Evolutionary conservation across 106 monocot species (phyloP), one percentile per base, ranked within the genome.

Genomic region (Alisma plantagoaquatica): DNA sequence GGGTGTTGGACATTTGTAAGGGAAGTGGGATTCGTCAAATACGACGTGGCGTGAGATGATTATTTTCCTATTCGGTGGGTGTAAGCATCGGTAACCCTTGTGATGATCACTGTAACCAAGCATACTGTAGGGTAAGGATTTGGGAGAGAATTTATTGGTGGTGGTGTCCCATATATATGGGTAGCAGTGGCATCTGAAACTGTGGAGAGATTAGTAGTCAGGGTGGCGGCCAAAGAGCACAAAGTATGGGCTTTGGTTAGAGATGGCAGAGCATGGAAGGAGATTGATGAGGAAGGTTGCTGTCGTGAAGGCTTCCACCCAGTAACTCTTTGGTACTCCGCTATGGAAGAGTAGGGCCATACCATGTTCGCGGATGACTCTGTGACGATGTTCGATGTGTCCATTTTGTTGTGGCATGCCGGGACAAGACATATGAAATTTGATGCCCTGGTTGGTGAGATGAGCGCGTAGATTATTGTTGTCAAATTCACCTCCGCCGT

Each of bases 281-380:
- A 20, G 31, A 15, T 62, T 62, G 10, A 49, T 62, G 3, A 62
- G 49, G 14, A 31, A 49, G 12, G 25, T 0, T 2, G 61, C 25
- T 18, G 61, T 50, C 10, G 32, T 25, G 12, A 62, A 47, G 0
- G 24, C 48, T 45, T 48, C 24, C 26, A 26, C 43, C 61, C 29
- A 49, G 5, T 27, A 49, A 6, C 8, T 0, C 2, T 26, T 10
- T 8, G 61, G 61, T 0, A 62, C 4, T 22, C 2, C 11, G 9
- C 30, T 23, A 22, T 48, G 29, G 1, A 15, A 3, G 6, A 62
- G 8, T 2, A 62, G 31, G 2, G 61, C 16, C 14, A 60, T 33
- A 1, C 1, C 17, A 28, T 33, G 35, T 17, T 60, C 45, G 12
- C 22, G 11, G 17, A 46, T 46, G 19, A 43, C 20, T 0, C 48